Evolutionary conservation across 371 early-diverging fungal species (phyloP), one percentile per base, ranked within the genome.

Genomic region (Rhizoclosmatium hyalinum): DNA sequence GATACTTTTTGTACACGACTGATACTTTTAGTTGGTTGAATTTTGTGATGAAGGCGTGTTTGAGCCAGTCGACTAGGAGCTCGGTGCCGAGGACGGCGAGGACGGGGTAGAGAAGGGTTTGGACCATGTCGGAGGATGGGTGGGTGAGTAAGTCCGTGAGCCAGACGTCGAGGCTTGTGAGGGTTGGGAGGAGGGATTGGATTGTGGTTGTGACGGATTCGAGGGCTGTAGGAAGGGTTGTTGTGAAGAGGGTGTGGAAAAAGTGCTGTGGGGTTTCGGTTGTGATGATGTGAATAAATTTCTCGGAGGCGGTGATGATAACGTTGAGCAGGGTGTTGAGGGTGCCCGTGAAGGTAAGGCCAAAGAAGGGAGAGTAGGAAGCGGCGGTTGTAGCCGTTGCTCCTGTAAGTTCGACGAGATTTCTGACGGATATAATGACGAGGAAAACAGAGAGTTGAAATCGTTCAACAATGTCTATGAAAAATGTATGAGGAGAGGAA

Each of bases 11-110:
- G 82, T 98, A 98, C 2, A 97, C 92, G 3, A 88, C 90, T 14
- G 45, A 54, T 1, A 97, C 96, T 21, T 94, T 81, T 66, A 98
- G 93, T 74, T 93, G 93, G 80, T 99, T 99, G 84, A 97, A 97
- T 77, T 97, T 98, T 17, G 95, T 94, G 68, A 99, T 94, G 79
- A 98, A 98, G 0, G 97, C 94, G 81, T 99, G 99, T 81, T 99
- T 99, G 64, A 97, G 83, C 97, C 98, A 98, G 82, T 99, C 98
- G 5, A 97, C 97, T 19, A 96, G 80, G 2, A 97, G 81, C 80
- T 98, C 98, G 32, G 95, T 93, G 0, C 90, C 91, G 63, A 94
- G 88, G 3, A 97, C 95, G 77, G 94, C 86, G 32, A 96, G 76
- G 3, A 93, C 91, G 0, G 97, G 97, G 2, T 91, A 91, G 77